Conservation (phyloP, 495 filamentous ascomycete genomes). For the Hypoxylon lienhwacheense region DNA sequence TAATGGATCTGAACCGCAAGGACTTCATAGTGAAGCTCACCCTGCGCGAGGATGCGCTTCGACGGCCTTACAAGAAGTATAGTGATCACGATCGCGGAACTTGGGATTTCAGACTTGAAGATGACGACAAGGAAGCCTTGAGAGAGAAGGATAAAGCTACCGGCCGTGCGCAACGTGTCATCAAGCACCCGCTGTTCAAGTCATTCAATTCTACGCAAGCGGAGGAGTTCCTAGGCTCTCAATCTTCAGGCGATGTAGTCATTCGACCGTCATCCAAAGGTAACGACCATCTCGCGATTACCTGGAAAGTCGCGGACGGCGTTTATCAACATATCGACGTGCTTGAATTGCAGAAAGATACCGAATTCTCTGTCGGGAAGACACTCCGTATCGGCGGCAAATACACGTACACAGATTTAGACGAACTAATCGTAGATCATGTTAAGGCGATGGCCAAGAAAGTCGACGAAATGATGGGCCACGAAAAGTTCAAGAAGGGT, state of each 20-base stretch:
- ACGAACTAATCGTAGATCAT: slow-evolving; percentile 95
- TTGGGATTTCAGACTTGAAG: slow-evolving; percentile 85
- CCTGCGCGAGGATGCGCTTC: slow-evolving; percentile 75
- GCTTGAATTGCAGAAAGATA: slow-evolving; percentile 93
- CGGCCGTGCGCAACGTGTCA: slow-evolving; percentile 84
- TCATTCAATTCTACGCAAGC: slow-evolving; percentile 92
- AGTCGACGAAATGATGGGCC: slow-evolving; percentile 90
- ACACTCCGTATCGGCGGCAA: slow-evolving; percentile 80
- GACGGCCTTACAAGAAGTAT: slow-evolving; percentile 64
- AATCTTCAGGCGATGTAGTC: slow-evolving; percentile 83
- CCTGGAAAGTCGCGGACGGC: slow-evolving; percentile 96
- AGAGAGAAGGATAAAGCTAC: slow-evolving; percentile 79
- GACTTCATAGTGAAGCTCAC: slow-evolving; percentile 79
- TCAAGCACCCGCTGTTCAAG: slow-evolving; percentile 94
- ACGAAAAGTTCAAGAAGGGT: slow-evolving; percentile 86
- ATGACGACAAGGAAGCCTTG: slow-evolving; percentile 72
- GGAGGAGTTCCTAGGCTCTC: slow-evolving; percentile 86
- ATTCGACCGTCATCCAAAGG: slow-evolving; percentile 94
- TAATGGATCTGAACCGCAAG: slow-evolving; percentile 81
- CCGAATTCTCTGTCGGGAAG: slow-evolving; percentile 87
- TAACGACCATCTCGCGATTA: slow-evolving; percentile 90
- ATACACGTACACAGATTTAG: slow-evolving; percentile 91
- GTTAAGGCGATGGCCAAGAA: slow-evolving; percentile 97
- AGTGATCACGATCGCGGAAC: slow-evolving; percentile 72
- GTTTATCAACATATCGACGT: slow-evolving; percentile 98